A percentile compares a stretch with the other conserved stretches of the same genome.
These are phyloP conservation scores for Malassezia dermatis DNA, from an alignment of 1,284 basidiomycete species.

Conservation along the genomic window DNA sequence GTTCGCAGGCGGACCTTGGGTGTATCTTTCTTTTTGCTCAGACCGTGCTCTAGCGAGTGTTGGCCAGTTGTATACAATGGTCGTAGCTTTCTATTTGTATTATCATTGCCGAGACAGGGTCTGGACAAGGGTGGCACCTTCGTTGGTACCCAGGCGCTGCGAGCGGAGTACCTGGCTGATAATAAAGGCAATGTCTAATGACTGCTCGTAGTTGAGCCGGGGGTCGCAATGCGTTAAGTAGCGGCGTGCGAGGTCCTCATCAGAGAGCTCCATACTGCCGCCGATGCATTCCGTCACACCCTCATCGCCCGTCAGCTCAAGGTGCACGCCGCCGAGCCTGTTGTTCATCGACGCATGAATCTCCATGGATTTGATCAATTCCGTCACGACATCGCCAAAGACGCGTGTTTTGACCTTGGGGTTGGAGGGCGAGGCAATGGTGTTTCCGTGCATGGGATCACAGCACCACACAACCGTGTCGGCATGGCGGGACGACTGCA, in stretches of 20 bases:
- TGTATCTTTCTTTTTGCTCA: background rate
- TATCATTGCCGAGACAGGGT: background rate
- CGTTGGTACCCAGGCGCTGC: constrained; percentile 22
- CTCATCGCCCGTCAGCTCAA: constrained; percentile 92
- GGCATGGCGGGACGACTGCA: constrained; percentile 63
- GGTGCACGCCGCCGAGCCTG: constrained; percentile 80
- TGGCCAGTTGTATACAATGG: background rate
- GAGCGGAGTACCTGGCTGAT: constrained; percentile 35
- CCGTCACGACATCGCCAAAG: constrained; percentile 80
- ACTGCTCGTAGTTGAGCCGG: constrained; percentile 54
- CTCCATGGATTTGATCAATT: constrained; percentile 68
- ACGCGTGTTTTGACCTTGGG: constrained; percentile 58
- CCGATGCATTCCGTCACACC: constrained; percentile 64
- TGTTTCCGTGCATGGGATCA: constrained; percentile 92
- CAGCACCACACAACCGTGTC: constrained; percentile 78
- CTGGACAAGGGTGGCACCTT: background rate
- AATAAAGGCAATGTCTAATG: constrained; percentile 48
- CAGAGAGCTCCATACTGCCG: constrained; percentile 54
- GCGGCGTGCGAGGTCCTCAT: constrained; percentile 53
- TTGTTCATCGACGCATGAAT: constrained; percentile 54
- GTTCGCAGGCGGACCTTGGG: background rate
- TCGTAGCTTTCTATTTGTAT: background rate
- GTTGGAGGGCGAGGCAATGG: constrained; percentile 35
- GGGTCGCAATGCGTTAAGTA: constrained; percentile 50
- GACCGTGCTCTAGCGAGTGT: background rate